A percentile compares a stretch with the other conserved stretches of the same genome.
Evolutionary conservation across 2,329 filamentous ascomycete species (phyloP).

Genomic region (Aspergillus transmontanensis): DNA sequence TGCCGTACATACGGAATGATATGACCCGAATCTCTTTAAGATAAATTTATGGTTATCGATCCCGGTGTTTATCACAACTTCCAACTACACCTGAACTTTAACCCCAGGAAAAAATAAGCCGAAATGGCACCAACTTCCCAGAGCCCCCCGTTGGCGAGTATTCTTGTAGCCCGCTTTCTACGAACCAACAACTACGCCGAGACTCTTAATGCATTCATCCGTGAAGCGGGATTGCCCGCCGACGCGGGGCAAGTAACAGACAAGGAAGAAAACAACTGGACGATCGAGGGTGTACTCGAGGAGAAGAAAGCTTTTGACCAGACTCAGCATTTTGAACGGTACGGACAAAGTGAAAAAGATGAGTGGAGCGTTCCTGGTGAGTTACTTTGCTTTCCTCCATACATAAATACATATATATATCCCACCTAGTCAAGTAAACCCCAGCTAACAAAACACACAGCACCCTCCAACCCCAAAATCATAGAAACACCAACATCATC

Average conservation of each 20-base stretch:
- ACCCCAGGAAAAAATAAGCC: not conserved
- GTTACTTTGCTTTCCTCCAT: not conserved
- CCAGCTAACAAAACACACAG: constrained; percentile 28
- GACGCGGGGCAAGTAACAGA: constrained; percentile 48
- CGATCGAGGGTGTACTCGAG: constrained; percentile 61
- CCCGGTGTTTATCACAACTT: not conserved
- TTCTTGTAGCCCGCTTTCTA: constrained; percentile 48
- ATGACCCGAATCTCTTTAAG: not conserved
- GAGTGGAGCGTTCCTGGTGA: constrained; percentile 53
- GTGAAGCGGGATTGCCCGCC: constrained; percentile 56
- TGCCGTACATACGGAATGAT: not conserved
- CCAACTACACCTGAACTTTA: not conserved
- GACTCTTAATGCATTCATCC: constrained; percentile 60
- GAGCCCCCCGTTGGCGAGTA: constrained; percentile 27
- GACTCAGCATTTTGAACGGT: constrained; percentile 58
- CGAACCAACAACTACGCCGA: constrained; percentile 48
- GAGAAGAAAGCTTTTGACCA: constrained; percentile 63
- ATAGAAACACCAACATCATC: constrained; percentile 50
- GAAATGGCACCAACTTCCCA: constrained; percentile 14
- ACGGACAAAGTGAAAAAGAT: constrained; percentile 45
- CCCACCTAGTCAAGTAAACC: not conserved
- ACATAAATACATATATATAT: not conserved
- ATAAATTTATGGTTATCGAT: not conserved
- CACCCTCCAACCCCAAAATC: constrained; percentile 48
- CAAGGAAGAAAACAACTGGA: constrained; percentile 47